phyloP scores from a whole-genome alignment of 2,329 filamentous ascomycete genomes.

The Diaporthe helianthi region DNA sequence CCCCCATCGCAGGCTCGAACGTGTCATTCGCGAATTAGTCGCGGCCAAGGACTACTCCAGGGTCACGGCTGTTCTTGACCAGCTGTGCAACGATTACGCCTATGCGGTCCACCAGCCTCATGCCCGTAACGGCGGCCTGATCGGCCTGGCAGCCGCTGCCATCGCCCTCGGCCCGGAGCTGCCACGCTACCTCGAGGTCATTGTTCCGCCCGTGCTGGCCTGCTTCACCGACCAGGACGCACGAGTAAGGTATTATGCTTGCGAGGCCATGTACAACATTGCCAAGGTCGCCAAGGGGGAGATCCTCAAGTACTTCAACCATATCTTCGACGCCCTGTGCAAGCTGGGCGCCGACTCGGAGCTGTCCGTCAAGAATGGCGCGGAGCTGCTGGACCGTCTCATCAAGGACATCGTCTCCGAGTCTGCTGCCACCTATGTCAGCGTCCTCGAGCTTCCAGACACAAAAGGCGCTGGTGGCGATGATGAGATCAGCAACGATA shows the following conservation, averaged over 20 bases:
- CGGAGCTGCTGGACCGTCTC: conserved; percentile 90
- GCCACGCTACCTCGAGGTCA: conserved; percentile 88
- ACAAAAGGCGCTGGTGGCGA: conserved; percentile 48
- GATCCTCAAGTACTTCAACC: conserved; percentile 96
- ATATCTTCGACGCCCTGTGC: conserved; percentile 96
- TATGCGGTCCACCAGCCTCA: conserved; percentile 97
- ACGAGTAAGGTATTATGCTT: conserved; percentile 95
- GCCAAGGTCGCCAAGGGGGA: conserved; percentile 99
- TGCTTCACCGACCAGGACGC: conserved; percentile 99
- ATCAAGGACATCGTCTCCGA: conserved; percentile 97
- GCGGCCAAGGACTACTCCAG: conserved; percentile 77
- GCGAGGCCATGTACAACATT: conserved; percentile 99
- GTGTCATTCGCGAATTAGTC: conserved; percentile 84
- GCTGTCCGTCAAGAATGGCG: conserved; percentile 96
- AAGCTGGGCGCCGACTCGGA: conserved; percentile 98
- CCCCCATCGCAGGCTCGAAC: conserved; percentile 73
- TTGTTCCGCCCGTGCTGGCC: conserved; percentile 93
- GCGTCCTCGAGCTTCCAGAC: conserved; percentile 72
- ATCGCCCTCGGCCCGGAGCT: conserved; percentile 94
- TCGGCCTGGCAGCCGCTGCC: conserved; percentile 91
- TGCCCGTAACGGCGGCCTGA: conserved; percentile 93
- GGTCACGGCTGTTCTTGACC: conserved; percentile 88
- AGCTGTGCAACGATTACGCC: conserved; percentile 96
- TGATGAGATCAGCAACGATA: conserved; percentile 57
- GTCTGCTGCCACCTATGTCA: conserved; percentile 93